These are phyloP conservation scores for Xylariaceae sp. DNA, from an alignment of 2,329 filamentous ascomycete genomes.

Conservation along the genomic window DNA sequence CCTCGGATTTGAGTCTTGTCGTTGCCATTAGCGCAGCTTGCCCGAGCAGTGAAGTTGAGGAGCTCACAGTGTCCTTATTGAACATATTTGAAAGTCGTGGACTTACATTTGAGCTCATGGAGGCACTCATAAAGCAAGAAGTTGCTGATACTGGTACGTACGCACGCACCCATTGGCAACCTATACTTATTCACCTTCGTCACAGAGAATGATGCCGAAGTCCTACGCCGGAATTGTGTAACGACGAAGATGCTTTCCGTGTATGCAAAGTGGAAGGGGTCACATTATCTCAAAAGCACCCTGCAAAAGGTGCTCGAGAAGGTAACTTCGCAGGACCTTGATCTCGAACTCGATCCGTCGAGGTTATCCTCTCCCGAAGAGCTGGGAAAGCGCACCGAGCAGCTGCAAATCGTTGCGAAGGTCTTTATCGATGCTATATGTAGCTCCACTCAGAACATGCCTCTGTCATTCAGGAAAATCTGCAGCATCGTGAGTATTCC, in stretches of 20 bases:
- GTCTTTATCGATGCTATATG: constrained; percentile 70
- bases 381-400: constrained; percentile 61
- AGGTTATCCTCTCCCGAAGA: constrained; percentile 58
- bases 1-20: constrained; percentile 58
- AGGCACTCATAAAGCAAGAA: constrained; percentile 64
- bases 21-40: constrained; percentile 62
- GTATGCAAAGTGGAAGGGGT: constrained; percentile 68
- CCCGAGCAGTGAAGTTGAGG: constrained; percentile 64
- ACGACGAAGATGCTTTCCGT: constrained; percentile 70
- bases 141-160: constrained; percentile 59
- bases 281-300: constrained; percentile 58
- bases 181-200: constrained; percentile 3
- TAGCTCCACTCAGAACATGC: constrained; percentile 57
- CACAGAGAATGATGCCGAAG: constrained; percentile 62
- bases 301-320: constrained; percentile 64
- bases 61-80: constrained; percentile 62
- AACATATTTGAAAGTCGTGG: constrained; percentile 68
- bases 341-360: constrained; percentile 63
- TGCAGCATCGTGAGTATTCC: constrained; percentile 57
- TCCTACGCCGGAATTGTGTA: constrained; percentile 64
- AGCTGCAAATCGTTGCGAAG: constrained; percentile 63
- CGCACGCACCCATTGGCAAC: neutral
- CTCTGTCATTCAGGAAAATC: constrained; percentile 61
- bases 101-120: constrained; percentile 58
- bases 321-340: constrained; percentile 62